Base-by-base conservation (phyloP, 441 rosid species). In the Jatropha podagrica region DNA sequence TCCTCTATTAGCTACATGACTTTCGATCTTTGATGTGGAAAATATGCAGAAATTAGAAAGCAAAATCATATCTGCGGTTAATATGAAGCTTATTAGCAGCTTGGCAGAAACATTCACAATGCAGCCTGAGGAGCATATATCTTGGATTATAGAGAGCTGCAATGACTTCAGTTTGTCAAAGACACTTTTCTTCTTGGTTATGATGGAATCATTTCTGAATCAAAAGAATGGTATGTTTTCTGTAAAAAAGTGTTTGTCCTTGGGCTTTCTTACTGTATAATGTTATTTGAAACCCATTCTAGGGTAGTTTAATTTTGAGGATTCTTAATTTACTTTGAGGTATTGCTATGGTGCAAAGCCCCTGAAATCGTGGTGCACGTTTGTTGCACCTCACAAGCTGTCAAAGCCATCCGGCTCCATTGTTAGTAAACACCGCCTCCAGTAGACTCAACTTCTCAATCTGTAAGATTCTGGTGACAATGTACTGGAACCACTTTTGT, bases 131-230 rank as follows among this genome's bases (percentile, higher is more conserved):
- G 90, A 90, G 51, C 77, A 76, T 61, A 62, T 89, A 76, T 83
- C 87, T 37, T 89, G 94, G 95, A 81, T 97, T 78, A 78, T 77
- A 60, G 76, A 78, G 81, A 90, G 87, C 77, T 85, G 86, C 85
- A 77, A 80, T 64, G 83, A 87, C 71, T 80, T 74, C 73, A 77
- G 80, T 78, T 68, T 85, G 70, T 91, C 97, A 38, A 92, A 89
- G 92, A 90, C 92, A 1, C 84, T 97, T 60, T 80, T 92, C 81
- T 82, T 89, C 84, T 77, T 93, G 88, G 69, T 92, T 80, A 73
- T 95, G 82, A 84, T 93, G 94, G 95, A 91, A 70, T 88, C 97
- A 38, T 78, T 89, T 76, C 52, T 66, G 60, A 76, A 69, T 75
- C 59, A 68, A 55, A 83, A 72, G 68, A 80, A 76, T 65, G 80